A percentile compares a stretch with the other conserved stretches of the same genome.
Evolutionary conservation across 768 basidiomycete species (phyloP).

Genomic region (Kwoniella heveanensis): DNA sequence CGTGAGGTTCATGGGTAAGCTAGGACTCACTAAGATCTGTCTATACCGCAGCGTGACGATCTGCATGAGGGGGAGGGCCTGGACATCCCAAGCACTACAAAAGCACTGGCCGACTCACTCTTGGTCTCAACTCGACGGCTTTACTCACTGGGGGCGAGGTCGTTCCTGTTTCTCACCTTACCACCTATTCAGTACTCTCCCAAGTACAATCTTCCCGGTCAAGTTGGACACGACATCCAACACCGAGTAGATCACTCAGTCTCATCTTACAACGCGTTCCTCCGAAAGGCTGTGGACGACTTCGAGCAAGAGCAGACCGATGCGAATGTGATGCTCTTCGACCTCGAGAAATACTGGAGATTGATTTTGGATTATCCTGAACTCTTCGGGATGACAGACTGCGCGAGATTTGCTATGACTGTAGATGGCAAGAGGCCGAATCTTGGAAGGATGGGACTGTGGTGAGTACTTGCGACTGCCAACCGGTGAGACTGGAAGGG

Average conservation of each 20-base stretch:
- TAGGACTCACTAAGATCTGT: background rate
- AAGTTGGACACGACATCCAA: constrained; percentile 21
- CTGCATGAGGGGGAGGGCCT: constrained; percentile 15
- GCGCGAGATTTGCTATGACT: constrained; percentile 16
- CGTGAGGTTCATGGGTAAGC: too few species aligned
- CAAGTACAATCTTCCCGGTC: constrained; percentile 20
- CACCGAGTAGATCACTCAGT: constrained; percentile 9
- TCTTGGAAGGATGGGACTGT: constrained; percentile 20
- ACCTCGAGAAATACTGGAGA: constrained; percentile 16
- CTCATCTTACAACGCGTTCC: constrained; percentile 8
- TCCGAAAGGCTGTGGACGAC: background rate
- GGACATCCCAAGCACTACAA: constrained; percentile 11
- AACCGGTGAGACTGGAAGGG: too few species aligned
- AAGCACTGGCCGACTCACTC: constrained; percentile 9
- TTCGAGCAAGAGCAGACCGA: constrained; percentile 7
- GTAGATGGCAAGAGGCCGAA: constrained; percentile 21
- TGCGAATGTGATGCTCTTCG: constrained; percentile 21
- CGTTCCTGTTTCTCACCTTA: constrained; percentile 17
- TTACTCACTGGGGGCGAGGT: constrained; percentile 12
- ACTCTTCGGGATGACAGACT: constrained; percentile 25
- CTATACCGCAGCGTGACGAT: constrained; percentile 11
- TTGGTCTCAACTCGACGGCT: constrained; percentile 2
- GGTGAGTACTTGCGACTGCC: constrained; percentile 16
- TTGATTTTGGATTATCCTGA: constrained; percentile 20
- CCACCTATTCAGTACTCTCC: constrained; percentile 22